These are phyloP conservation scores for Aspergillus glaucus DNA, from an alignment of 2,329 filamentous ascomycete genomes.

Conservation along the genomic window DNA sequence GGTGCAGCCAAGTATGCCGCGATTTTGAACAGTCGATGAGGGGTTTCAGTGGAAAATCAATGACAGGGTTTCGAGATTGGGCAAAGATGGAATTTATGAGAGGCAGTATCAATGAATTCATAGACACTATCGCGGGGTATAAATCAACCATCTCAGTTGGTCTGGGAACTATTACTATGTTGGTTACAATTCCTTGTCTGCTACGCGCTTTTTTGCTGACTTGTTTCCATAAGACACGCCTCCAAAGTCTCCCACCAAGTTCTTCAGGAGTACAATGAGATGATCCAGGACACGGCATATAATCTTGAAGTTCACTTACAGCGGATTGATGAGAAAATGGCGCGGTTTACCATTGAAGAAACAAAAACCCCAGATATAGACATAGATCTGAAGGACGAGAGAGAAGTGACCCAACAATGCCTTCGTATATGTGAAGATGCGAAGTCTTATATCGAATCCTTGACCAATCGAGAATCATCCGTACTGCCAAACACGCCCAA, in stretches of 20 bases:
- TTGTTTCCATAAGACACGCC: constrained; percentile 19
- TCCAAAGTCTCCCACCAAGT: constrained; percentile 24
- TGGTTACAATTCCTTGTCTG: constrained; percentile 11
- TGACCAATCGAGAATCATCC: constrained; percentile 21
- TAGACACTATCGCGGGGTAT: constrained; percentile 33
- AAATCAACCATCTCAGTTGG: constrained; percentile 36
- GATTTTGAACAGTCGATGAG: constrained; percentile 35
- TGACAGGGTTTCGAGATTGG: constrained; percentile 34
- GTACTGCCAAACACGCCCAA: constrained; percentile 8
- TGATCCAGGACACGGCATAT: constrained; percentile 33
- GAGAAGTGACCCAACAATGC: constrained; percentile 33
- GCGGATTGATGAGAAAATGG: constrained; percentile 33
- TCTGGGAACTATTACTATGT: constrained; percentile 34
- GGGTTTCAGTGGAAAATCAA: constrained; percentile 29
- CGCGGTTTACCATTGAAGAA: constrained; percentile 11
- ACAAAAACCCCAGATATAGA: constrained; percentile 11
- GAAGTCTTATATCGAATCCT: constrained; percentile 28
- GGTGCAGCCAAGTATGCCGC: constrained; percentile 31
- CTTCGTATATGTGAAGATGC: constrained; percentile 37
- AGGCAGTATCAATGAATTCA: constrained; percentile 37
- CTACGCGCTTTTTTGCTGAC: constrained; percentile 13
- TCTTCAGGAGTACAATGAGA: constrained; percentile 33
- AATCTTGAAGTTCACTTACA: constrained; percentile 29
- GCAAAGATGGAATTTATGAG: constrained; percentile 37
- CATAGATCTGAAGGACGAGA: constrained; percentile 32